Conservation (phyloP, 208 protist genomes). For the Angomonas ambiguus region DNA sequence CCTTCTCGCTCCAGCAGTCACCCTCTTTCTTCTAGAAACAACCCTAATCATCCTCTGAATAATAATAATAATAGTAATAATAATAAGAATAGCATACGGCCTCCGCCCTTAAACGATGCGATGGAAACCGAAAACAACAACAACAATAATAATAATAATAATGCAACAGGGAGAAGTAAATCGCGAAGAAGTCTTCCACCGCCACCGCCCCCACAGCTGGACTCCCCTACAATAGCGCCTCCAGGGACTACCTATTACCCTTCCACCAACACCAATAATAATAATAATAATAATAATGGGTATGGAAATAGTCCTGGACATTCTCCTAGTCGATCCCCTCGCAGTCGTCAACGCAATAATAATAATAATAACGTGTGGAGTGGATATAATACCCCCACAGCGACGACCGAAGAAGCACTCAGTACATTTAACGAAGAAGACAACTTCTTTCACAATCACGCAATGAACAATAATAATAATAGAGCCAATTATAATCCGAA, state of each 20-base stretch:
- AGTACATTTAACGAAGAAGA: slow-evolving; percentile 27
- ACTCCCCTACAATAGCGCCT: slow-evolving; percentile 22
- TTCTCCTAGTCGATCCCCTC: slow-evolving; percentile 32
- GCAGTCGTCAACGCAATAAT: slow-evolving; percentile 20
- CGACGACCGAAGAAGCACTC: slow-evolving; percentile 76
- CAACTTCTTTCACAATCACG: not conserved
- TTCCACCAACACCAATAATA: not conserved
- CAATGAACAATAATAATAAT: slow-evolving; percentile 4
- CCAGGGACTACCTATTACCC: slow-evolving; percentile 14
- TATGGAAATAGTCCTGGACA: not conserved
- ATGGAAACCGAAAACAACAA: not conserved
- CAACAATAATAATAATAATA: not conserved
- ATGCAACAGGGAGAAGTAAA: slow-evolving; percentile 8
- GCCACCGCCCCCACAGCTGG: slow-evolving; percentile 22
- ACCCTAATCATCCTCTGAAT: not conserved
- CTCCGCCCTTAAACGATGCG: not conserved
- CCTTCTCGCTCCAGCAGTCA: not conserved
- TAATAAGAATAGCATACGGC: not conserved
- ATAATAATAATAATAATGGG: not conserved
- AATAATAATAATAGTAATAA: not conserved
- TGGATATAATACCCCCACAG: slow-evolving; percentile 41
- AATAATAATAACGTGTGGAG: slow-evolving; percentile 7
- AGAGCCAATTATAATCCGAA: not conserved
- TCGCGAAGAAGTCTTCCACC: slow-evolving; percentile 27
- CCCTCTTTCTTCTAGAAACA: not conserved